Base-by-base conservation (phyloP, 495 filamentous ascomycete species). In the Penicillium canariense region DNA sequence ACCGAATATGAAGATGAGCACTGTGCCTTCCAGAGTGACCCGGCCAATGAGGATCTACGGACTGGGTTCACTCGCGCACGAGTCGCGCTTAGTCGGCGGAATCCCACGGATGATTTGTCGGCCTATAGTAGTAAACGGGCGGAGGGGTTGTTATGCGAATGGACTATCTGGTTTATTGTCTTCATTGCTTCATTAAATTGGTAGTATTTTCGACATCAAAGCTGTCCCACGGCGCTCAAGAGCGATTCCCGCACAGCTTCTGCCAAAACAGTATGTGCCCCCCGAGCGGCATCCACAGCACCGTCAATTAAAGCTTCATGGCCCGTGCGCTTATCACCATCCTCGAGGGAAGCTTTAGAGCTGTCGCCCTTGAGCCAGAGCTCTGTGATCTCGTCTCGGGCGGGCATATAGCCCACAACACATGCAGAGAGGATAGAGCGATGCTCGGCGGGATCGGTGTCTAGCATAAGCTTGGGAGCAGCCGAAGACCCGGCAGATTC, bases 341-440 rank as follows among this genome's bases (percentile, higher is more conserved):
- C 52, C 11, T 62, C 70, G 43, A 68, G 50, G 7, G 67, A 56
- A 15, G 63, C 71, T 50, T 73, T 68, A 3, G 70, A 74, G 27
- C 81, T 74, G 61, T 87, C 80, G 4, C 95, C 93, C 77, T 91
- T 97, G 48, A 92, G 82, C 94, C 95, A 98, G 11, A 97, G 63
- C 63, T 94, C 89, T 9, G 92, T 96, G 46, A 97, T 83, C 65
- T 98, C 95, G 64, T 98, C 94, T 47, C 93, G 79, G 6, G 76
- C 77, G 42, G 90, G 87, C 69, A 97, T 79, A 68, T 97, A 98
- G 3, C 84, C 94, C n/a, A 97, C 84, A 52, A 92, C 88, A 73
- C 88, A 93, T 14, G 88, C 89, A 5, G 90, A 88, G 22, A 84
- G 54, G 45, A 97, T 84, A 10, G 70, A 72, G 30, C 60, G 58